phyloP scores from a whole-genome alignment of 2,329 filamentous ascomycete species.

The Alternaria sp. region DNA sequence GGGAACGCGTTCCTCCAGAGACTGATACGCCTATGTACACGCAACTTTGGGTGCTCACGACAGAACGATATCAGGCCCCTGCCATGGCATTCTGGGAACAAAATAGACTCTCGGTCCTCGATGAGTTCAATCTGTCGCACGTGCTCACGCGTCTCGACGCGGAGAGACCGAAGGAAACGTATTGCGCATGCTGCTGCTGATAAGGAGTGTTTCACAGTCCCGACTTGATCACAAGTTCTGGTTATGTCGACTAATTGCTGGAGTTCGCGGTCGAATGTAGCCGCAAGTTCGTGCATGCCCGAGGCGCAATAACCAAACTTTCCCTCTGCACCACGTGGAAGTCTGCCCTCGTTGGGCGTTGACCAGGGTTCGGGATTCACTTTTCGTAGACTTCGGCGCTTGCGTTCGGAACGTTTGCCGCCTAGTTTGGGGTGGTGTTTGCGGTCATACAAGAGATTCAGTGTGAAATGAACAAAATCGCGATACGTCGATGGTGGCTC shows the following conservation, averaged over 20 bases:
- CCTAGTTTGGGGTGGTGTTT: background rate
- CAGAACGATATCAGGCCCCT: background rate
- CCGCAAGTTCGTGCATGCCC: background rate
- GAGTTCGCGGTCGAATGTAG: background rate
- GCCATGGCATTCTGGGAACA: background rate
- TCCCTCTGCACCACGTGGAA: background rate
- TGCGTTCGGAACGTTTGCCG: background rate
- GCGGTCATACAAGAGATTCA: background rate
- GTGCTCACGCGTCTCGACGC: background rate
- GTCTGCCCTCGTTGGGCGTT: background rate
- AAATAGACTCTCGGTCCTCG: background rate
- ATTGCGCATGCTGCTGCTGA: background rate
- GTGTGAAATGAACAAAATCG: background rate
- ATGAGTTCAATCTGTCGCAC: background rate
- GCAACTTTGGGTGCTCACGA: background rate
- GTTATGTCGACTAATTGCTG: background rate
- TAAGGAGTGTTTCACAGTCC: background rate
- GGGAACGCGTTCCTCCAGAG: background rate
- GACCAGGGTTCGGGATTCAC: background rate
- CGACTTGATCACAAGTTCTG: accelerated
- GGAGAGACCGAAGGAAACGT: background rate
- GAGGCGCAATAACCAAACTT: background rate
- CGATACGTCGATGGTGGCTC: background rate
- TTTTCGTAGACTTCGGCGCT: background rate
- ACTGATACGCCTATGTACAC: background rate